Conservation (phyloP, 805 yeast genomes). For the Candida maris region DNA sequence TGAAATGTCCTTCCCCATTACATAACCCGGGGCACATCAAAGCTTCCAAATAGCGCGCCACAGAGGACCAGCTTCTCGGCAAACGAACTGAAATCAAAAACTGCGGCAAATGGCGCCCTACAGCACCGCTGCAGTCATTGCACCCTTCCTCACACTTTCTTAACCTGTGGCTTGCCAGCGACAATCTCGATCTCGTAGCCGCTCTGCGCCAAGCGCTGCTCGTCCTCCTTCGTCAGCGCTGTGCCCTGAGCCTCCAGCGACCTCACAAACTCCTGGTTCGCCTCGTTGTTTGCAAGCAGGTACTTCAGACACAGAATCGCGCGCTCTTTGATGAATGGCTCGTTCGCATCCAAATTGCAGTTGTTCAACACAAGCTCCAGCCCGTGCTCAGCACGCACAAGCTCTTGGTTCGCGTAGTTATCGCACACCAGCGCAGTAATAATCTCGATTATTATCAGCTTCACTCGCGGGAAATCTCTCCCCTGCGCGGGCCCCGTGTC, state of each 20-base stretch:
- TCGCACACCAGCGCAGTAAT: slow-evolving; percentile 54
- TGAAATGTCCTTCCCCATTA: too few relatives aligned
- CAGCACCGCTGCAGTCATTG: too few relatives aligned
- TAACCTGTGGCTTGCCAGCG: slow-evolving; percentile 66
- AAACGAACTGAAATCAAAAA: neutral
- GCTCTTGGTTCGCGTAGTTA: slow-evolving; percentile 59
- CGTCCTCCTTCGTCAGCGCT: slow-evolving; percentile 54
- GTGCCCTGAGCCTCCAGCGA: slow-evolving; percentile 70
- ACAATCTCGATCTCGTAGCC: slow-evolving; percentile 75
- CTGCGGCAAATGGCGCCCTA: too few relatives aligned
- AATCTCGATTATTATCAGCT: slow-evolving; percentile 63
- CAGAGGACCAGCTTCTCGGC: too few relatives aligned
- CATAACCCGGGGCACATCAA: too few relatives aligned
- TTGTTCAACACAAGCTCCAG: slow-evolving; percentile 69
- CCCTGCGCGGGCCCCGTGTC: slow-evolving; percentile 12
- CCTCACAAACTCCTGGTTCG: slow-evolving; percentile 76
- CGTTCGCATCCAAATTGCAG: slow-evolving; percentile 82
- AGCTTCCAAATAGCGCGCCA: too few relatives aligned
- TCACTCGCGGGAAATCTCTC: slow-evolving; percentile 57
- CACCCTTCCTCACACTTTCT: too few relatives aligned
- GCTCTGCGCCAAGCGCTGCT: slow-evolving; percentile 44
- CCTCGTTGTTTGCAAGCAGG: slow-evolving; percentile 56
- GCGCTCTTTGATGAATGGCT: slow-evolving; percentile 84
- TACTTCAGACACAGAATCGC: slow-evolving; percentile 76
- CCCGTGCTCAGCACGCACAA: slow-evolving; percentile 61